Evolutionary conservation across 345 rosid species (phyloP).

Genomic region (Rhodamnia argentea): DNA sequence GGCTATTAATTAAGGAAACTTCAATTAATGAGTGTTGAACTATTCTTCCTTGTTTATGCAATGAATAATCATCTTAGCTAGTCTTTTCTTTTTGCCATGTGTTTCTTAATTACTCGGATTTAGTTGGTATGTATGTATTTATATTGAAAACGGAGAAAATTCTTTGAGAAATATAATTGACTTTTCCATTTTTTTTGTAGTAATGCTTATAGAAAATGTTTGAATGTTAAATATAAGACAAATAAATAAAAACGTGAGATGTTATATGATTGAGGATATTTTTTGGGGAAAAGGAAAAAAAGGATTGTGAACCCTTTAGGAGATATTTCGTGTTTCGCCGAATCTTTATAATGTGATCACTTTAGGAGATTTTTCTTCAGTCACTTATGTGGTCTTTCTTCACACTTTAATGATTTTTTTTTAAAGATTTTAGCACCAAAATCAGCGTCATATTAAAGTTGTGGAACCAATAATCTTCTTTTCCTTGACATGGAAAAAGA

Average conservation of each 20-base stretch:
- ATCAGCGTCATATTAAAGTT: background rate
- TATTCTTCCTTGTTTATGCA: background rate
- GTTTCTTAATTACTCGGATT: background rate
- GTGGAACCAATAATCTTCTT: no score
- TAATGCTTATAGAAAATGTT: no score
- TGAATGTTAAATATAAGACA: no score
- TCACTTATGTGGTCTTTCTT: no score
- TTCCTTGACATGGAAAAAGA: no score
- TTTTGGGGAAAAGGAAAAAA: background rate
- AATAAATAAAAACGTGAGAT: no score
- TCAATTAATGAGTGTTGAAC: background rate
- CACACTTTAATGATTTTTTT: no score
- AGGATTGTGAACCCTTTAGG: background rate
- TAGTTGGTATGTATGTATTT: background rate
- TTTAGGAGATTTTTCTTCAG: no score
- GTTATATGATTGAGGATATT: background rate
- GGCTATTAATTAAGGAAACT: background rate
- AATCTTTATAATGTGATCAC: no score
- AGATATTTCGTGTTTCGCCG: no score
- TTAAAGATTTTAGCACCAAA: background rate
- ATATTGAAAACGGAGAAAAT: background rate
- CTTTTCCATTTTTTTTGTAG: no score
- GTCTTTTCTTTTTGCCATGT: background rate
- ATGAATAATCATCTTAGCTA: background rate
- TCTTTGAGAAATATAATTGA: no score